These are phyloP conservation scores for Mycosarcoma mackinlayi DNA, from an alignment of 1,284 basidiomycete genomes.

Conservation along the genomic window DNA sequence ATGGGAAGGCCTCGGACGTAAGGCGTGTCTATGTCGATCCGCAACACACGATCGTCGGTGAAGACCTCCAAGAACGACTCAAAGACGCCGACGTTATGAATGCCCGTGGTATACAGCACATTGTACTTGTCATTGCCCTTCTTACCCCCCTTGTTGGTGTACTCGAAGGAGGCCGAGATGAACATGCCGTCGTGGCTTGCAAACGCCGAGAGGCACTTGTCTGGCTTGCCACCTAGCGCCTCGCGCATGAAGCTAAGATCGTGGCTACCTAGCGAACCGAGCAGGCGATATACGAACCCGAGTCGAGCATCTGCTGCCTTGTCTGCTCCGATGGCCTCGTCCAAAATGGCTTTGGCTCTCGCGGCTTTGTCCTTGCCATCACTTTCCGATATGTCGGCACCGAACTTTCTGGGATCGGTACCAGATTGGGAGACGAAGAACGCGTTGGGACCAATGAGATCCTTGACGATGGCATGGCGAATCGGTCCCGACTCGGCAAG, in stretches of 20 bases:
- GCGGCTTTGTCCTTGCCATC: conserved; percentile 22
- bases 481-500: conserved; percentile 64
- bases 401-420: conserved; percentile 63
- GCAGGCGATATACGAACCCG: conserved; percentile 61
- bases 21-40: conserved; percentile 67
- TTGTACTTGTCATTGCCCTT: conserved; percentile 34
- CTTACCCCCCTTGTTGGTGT: conserved; percentile 17
- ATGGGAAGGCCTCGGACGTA: conserved; percentile 70
- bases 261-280: conserved; percentile 68
- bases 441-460: conserved; percentile 70
- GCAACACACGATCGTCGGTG: conserved; percentile 68
- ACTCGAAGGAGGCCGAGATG: conserved; percentile 49
- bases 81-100: conserved; percentile 68
- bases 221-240: conserved; percentile 44
- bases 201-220: conserved; percentile 34
- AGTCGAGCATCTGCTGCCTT: conserved; percentile 55
- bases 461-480: conserved; percentile 69
- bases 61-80: conserved; percentile 71
- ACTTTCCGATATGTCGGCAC: conserved; percentile 53
- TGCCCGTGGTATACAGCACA: conserved; percentile 53
- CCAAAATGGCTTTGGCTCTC: conserved; percentile 27
- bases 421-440: conserved; percentile 69
- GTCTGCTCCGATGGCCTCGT: conserved; percentile 49
- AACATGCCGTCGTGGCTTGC: conserved; percentile 50
- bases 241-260: conserved; percentile 70